These are phyloP conservation scores for Tylopilus balloui DNA, from an alignment of 768 basidiomycete species.

Conservation along the genomic window DNA sequence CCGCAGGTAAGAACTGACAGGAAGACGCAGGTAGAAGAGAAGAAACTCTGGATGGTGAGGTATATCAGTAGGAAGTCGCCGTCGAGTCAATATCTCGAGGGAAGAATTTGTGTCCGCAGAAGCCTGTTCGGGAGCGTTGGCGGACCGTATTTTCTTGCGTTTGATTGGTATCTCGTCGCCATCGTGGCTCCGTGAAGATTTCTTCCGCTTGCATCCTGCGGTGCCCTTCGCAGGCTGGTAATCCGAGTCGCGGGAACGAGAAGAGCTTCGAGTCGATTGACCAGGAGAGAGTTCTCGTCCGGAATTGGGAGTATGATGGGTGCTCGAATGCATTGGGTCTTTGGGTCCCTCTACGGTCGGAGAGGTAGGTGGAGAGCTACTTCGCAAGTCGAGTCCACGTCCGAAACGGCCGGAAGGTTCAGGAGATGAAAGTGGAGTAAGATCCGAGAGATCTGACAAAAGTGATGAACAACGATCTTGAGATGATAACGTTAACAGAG, in stretches of 20 bases:
- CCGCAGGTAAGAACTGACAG: slow-evolving; percentile 53
- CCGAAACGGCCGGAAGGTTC: slow-evolving; percentile 6
- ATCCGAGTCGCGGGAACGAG: slow-evolving; percentile 3
- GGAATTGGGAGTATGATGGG: not conserved
- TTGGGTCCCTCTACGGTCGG: slow-evolving; percentile 2
- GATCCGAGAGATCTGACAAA: slow-evolving; percentile 26
- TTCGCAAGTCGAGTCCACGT: slow-evolving; percentile 2
- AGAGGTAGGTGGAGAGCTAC: slow-evolving; percentile 20
- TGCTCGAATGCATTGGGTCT: not conserved
- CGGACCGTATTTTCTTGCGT: slow-evolving; percentile 10
- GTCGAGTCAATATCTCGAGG: slow-evolving; percentile 19
- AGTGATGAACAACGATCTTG: slow-evolving; percentile 21
- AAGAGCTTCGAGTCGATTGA: slow-evolving; percentile 2
- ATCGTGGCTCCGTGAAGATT: slow-evolving; percentile 4
- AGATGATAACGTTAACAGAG: slow-evolving; percentile 1
- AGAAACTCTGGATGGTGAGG: slow-evolving; percentile 47
- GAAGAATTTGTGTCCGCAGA: not conserved
- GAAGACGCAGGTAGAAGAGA: slow-evolving; percentile 68
- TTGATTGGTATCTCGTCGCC: slow-evolving; percentile 5
- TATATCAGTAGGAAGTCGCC: slow-evolving; percentile 50
- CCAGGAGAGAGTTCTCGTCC: not conserved
- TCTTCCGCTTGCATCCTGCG: slow-evolving; percentile 19
- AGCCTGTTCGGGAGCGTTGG: not conserved
- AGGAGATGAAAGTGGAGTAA: slow-evolving; percentile 30
- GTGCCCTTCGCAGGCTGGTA: slow-evolving; percentile 18